These are phyloP conservation scores for Zizania latifolia DNA, from an alignment of 176 grass and related monocot species.

Conservation along the genomic window DNA sequence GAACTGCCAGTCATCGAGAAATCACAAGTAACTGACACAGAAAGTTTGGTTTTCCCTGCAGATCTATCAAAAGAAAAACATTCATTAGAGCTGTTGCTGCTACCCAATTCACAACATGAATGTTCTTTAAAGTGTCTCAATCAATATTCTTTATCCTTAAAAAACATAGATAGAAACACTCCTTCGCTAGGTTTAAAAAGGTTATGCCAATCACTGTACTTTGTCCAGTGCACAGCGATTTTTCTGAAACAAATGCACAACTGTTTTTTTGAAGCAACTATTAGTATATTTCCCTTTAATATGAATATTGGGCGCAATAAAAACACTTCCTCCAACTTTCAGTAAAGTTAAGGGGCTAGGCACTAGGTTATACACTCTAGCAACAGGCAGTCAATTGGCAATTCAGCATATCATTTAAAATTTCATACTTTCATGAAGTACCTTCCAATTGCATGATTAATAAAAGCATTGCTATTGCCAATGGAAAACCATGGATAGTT, in stretches of 20 bases:
- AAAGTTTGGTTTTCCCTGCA: conserved; percentile 79
- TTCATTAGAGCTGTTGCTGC: conserved; percentile 21
- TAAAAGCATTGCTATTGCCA: conserved; percentile 46
- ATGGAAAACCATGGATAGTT: conserved; percentile 42
- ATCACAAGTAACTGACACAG: conserved; percentile 71
- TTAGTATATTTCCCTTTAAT: conserved; percentile 10
- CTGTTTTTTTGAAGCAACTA: neutral
- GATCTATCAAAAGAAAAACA: conserved; percentile 47
- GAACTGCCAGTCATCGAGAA: conserved; percentile 57
- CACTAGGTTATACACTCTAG: neutral
- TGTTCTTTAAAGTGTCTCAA: conserved; percentile 2
- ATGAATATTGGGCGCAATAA: neutral
- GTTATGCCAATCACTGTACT: neutral
- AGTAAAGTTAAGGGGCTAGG: neutral
- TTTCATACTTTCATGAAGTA: conserved; percentile 29
- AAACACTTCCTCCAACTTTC: neutral
- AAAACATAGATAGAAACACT: neutral
- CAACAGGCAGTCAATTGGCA: neutral
- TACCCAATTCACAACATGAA: neutral
- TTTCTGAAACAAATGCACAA: neutral
- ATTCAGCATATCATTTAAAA: conserved; percentile 13
- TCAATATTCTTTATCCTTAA: conserved; percentile 5
- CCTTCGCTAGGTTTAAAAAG: neutral
- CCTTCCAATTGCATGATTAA: conserved; percentile 75
- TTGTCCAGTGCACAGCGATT: neutral